Base-by-base conservation (phyloP, 371 early-diverging fungal species). In the Rhizopus arrhizus region DNA sequence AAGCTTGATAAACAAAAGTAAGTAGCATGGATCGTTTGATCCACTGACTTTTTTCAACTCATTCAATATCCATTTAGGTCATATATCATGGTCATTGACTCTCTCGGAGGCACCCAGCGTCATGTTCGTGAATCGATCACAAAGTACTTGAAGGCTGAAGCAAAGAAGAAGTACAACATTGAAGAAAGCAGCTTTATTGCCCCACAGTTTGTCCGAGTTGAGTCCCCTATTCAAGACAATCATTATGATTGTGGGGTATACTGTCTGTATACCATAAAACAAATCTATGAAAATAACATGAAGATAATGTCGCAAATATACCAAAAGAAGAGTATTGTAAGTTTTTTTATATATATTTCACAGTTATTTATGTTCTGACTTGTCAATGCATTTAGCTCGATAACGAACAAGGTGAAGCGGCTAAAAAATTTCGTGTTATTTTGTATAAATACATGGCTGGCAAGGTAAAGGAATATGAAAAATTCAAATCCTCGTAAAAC, bases 221-320 rank as follows among this genome's bases (percentile, higher is more conserved):
- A 49, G 3, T 68, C 63, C 38, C 68, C 68, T 9, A 41, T 22
- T 2, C 68, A 68, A 57, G 42, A 58, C 4, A 68, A 68, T n/a
- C 53, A 53, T 12, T 55, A 56, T 6, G 68, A 68, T 9, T 68
- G 68, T 38, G 68, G 68, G 10, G 58, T 68, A 0, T 68, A 56
- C 9, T 62, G 68, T 34, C 38, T 67, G 15, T 56, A 67, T 36
- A 62, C 51, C 13, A 59, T 62, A 31, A 43, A 59, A 5, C 51
- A 32, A 12, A 16, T 67, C 3, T 67, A 62, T 10, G 13, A 58
- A 45, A 16, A 47, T 15, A 48, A 22, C 8, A 10, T 7, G 29
- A 28, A 48, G 28, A 48, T 48, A 29, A 5, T 43, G 11, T 13
- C 7, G 8, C n/a, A 9, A 5, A 43, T 43, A 13, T 43, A 43